Evolutionary conservation across 306 rosid genomes (phyloP), one percentile per base, ranked within the genome.

Genomic region (Erythrophleum fordii): DNA sequence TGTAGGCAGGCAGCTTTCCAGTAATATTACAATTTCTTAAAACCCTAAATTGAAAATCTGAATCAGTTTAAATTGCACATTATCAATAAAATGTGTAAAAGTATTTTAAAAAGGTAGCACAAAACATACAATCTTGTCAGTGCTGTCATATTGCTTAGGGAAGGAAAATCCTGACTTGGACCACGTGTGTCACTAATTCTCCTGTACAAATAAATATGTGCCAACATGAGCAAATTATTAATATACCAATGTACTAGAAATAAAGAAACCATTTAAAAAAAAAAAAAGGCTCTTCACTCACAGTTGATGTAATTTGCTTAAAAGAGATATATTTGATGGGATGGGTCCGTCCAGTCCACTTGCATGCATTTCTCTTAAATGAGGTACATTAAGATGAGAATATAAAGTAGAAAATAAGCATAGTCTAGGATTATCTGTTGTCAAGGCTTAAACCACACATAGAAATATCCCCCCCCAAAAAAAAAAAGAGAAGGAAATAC

Each of bases 331-430:
- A 22, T 81, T 85, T 66, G 88, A 78, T 6, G 97, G 97, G 80
- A 91, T 91, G 60, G 95, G 94, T 77, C 98, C 98, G 76, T 84
- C 86, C 78, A 95, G 89, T 89, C 98, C 98, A 86, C 95, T 92
- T 37, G 86, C 97, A 82, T 85, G 91, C 84, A 95, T 86, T 76
- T 92, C 92, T 87, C 98, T 95, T 46, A 85, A 87, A 48, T 72
- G 34, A 85, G 66, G 74, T 52, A 80, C 66, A 74, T 76, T 81
- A 11, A 42, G 51, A 53, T 83, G 29, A 60, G 77, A 85, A 87
- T 20, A 20, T 44, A 22, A 51, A 66, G 61, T 35, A 73, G 26
- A 65, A 75, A 69, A 39, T 67, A 82, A 69, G 41, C 22, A 41
- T 29, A 76, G 73, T 31, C 29, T 25, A 28, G 66, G 14, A 51